Conservation (phyloP, 1,284 basidiomycete species). For the Puccinia triticina region DNA sequence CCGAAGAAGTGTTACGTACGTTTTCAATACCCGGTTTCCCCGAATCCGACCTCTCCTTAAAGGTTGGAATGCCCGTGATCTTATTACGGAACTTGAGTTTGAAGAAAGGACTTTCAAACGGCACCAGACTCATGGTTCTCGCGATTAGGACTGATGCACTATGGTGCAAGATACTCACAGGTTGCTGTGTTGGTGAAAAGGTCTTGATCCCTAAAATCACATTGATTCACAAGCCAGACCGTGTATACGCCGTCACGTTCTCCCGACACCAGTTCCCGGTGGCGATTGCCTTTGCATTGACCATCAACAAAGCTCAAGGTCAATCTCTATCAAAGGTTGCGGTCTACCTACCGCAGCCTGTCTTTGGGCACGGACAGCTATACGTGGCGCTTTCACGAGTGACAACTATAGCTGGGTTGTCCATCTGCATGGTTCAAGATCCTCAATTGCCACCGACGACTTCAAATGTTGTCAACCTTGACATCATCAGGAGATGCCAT, state of each 20-base stretch:
- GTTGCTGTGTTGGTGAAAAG: not conserved
- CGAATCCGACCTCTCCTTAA: not conserved
- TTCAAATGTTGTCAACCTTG: not conserved
- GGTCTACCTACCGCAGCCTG: not conserved
- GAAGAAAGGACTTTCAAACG: not conserved
- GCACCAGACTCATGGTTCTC: not conserved
- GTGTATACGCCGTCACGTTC: not conserved
- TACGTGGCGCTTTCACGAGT: constrained; percentile 13
- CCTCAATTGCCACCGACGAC: not conserved
- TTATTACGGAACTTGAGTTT: constrained; percentile 12
- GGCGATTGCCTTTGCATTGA: constrained; percentile 5
- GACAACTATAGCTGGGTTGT: not conserved
- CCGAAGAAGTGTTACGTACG: not conserved
- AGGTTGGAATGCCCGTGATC: no score
- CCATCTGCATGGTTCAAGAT: not conserved
- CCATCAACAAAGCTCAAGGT: constrained; percentile 32
- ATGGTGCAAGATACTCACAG: constrained; percentile 16
- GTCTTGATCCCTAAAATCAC: no score
- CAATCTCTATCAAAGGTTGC: not conserved
- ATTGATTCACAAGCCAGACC: not conserved
- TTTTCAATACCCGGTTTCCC: not conserved
- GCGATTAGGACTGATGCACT: not conserved
- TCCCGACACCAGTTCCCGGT: constrained; percentile 7
- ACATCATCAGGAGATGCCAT: not conserved
- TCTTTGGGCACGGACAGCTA: constrained; percentile 25